These are phyloP conservation scores for Oxyria digyna DNA, from an alignment of 148 eudicot genomes.

Conservation along the genomic window DNA sequence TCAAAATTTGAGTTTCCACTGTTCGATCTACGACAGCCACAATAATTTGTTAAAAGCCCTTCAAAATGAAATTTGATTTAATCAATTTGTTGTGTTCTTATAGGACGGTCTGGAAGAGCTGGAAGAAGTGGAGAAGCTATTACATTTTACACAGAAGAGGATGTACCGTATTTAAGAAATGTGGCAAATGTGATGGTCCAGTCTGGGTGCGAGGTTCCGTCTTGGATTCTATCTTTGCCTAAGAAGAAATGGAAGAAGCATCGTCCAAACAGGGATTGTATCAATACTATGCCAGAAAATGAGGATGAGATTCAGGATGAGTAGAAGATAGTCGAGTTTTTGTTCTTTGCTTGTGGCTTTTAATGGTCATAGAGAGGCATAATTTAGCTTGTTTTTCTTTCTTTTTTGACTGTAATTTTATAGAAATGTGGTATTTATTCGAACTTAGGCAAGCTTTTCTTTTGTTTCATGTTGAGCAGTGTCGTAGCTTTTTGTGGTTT, in stretches of 20 bases:
- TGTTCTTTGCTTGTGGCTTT: neutral
- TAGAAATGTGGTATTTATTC: no score
- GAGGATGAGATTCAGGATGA: neutral
- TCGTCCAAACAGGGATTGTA: slow-evolving; percentile 56
- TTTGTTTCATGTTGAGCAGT: no score
- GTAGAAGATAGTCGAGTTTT: neutral
- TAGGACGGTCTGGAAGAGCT: slow-evolving; percentile 93
- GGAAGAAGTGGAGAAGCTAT: slow-evolving; percentile 93
- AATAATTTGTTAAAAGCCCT: neutral
- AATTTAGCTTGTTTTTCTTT: neutral
- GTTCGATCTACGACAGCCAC: neutral
- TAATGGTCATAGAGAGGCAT: neutral
- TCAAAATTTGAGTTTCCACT: neutral
- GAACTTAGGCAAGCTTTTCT: no score
- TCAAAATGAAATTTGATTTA: no score
- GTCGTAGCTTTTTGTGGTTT: no score
- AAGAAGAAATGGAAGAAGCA: slow-evolving; percentile 84
- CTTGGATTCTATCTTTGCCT: slow-evolving; percentile 64
- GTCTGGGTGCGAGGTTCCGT: slow-evolving; percentile 87
- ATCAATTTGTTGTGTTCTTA: neutral
- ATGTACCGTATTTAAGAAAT: slow-evolving; percentile 59
- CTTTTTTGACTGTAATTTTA: no score
- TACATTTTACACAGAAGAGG: slow-evolving; percentile 77
- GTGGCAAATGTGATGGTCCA: slow-evolving; percentile 71
- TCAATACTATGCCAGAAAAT: slow-evolving; percentile 21